phyloP scores from a whole-genome alignment of 2,329 filamentous ascomycete species.

The Epicoccum sorghinum region DNA sequence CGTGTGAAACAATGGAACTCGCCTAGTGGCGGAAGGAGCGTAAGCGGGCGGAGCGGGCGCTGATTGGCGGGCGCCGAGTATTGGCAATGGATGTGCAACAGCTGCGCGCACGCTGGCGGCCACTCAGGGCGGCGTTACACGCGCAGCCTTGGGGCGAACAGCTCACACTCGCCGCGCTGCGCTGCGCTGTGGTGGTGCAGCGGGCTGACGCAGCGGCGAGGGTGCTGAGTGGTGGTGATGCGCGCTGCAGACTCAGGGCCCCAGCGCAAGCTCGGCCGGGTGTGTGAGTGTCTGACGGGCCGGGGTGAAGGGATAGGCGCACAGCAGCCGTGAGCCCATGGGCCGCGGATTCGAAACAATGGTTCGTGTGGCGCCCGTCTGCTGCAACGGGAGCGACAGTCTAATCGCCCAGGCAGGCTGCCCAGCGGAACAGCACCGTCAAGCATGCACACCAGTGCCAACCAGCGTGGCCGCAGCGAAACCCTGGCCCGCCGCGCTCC shows the following conservation, averaged over 20 bases:
- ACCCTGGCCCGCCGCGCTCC: slow-evolving; percentile 19
- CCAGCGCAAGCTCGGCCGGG: neutral
- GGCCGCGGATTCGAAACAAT: slow-evolving; percentile 32
- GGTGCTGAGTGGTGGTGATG: slow-evolving; percentile 22
- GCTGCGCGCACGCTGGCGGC: slow-evolving; percentile 11
- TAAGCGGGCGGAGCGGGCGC: slow-evolving; percentile 11
- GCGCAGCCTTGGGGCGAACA: slow-evolving; percentile 19
- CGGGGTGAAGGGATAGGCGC: slow-evolving; percentile 11
- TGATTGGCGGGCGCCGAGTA: slow-evolving; percentile 36
- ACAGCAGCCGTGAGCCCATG: slow-evolving; percentile 3
- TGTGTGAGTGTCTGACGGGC: slow-evolving; percentile 10
- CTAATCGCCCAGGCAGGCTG: slow-evolving; percentile 28
- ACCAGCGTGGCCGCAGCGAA: slow-evolving; percentile 10
- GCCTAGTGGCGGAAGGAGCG: slow-evolving; percentile 25
- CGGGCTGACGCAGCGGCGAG: neutral
- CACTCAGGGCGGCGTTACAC: slow-evolving; percentile 16
- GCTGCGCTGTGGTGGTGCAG: neutral
- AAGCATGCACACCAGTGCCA: neutral
- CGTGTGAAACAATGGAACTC: slow-evolving; percentile 41
- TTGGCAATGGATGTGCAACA: slow-evolving; percentile 38
- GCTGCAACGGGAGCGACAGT: slow-evolving; percentile 20
- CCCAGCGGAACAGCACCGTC: slow-evolving; percentile 16
- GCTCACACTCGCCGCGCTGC: neutral
- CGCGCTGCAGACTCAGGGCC: neutral
- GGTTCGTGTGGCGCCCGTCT: slow-evolving; percentile 28